Evolutionary conservation across 129 eudicot species (phyloP), one percentile per base, ranked within the genome.

Genomic region (Cynara cardunculus): DNA sequence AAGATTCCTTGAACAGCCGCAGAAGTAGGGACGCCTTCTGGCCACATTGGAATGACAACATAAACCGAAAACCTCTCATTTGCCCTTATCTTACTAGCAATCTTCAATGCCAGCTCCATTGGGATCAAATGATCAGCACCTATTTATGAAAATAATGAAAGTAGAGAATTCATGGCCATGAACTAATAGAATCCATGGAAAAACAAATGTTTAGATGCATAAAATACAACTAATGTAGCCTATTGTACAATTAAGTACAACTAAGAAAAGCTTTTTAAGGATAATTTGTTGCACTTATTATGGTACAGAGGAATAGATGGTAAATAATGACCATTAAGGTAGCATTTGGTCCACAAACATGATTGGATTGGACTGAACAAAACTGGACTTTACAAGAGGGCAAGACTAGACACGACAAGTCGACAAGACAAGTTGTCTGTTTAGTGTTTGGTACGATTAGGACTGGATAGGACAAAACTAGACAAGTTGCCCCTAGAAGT

Each of bases 121-220:
- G 94, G 94, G 34, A 90, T 90, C 67, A 88, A 75, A 77, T 90
- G 85, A 78, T 90, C 88, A 35, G 94, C 94, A 24, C 94, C 94
- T 87, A 68, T 22, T 46, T 28, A 74, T 74, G 22, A 2, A 22
- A 74, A 74, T 10, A 25, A n/a, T 18, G 13, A 3, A 39, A 64
- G 14, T 64, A 64, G 28, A 56, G 25, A 56, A 56, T 53, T 53
- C 22, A 53, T n/a, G 10, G 65, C 64, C 64, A 18, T 53, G 64
- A 53, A 53, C 64, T 53, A 18, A 53, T 53, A 16, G 64, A 53
- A 53, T 14, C 16, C 3, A 11, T 41, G 53, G 19, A 53, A 8
- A 18, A 18, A 14, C 7, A 56, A 56, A n/a, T 56, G 25, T 56
- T 4, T 56, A 56, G 24, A 56, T 56, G n/a, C n/a, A 56, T 56